A percentile compares a stretch with the other conserved stretches of the same genome.
Conservation (phyloP, 2,329 filamentous ascomycete genomes). For the Aspergillus amoenus region DNA sequence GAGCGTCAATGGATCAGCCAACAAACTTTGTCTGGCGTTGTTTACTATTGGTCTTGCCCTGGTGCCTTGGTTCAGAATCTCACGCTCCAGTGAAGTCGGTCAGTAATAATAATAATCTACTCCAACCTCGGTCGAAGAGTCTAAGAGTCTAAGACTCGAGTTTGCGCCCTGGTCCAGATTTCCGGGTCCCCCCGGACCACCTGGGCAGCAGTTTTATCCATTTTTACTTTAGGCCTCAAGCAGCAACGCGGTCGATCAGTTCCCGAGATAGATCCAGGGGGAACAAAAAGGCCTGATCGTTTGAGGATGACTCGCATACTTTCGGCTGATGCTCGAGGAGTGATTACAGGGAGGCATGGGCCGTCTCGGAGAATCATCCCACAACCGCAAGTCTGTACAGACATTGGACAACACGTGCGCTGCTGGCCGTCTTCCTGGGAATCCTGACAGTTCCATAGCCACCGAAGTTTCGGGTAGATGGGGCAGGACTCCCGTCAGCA, state of each 20-base stretch:
- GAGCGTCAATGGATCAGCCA: not conserved
- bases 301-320: conserved; percentile 10
- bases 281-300: not conserved
- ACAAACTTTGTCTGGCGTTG: not conserved
- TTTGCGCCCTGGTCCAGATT: conserved; percentile 8
- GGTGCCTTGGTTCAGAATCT: not conserved
- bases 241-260: conserved; percentile 6
- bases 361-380: conserved; percentile 11
- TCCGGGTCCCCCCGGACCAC: conserved; percentile 7
- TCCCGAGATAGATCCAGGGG: not conserved
- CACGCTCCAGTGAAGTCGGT: not conserved
- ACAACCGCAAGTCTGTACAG: not conserved
- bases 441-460: conserved; percentile 8
- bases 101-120: not conserved
- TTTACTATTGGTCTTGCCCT: not conserved
- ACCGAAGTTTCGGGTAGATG: conserved; percentile 21
- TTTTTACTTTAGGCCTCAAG: not conserved
- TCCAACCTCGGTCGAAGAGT: conserved; percentile 4
- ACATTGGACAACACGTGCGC: not conserved
- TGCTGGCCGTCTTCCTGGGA: not conserved
- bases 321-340: not conserved
- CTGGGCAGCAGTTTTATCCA: not conserved
- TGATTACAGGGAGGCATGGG: conserved; percentile 18
- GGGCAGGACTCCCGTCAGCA: not conserved
- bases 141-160: not conserved